These are phyloP conservation scores for Deuterostichococcus epilithicus DNA, from an alignment of 139 green algal species.

Conservation along the genomic window DNA sequence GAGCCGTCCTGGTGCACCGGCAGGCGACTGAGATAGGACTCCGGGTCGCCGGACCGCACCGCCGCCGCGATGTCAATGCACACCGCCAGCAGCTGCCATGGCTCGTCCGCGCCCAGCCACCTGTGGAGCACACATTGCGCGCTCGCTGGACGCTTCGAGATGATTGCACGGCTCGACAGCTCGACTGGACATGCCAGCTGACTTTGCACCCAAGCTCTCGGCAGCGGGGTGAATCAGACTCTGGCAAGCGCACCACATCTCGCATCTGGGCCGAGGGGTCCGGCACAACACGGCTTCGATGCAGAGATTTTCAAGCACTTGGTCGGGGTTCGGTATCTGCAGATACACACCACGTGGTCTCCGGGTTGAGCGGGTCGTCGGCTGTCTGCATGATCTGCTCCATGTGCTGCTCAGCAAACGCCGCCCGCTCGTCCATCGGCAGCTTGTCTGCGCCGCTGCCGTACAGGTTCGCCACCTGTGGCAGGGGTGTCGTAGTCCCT, in stretches of 20 bases:
- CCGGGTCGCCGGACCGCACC: conserved; percentile 54
- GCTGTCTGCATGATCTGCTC: conserved; percentile 58
- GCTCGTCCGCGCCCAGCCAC: conserved; percentile 83
- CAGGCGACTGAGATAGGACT: conserved; percentile 59
- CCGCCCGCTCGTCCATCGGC: conserved; percentile 54
- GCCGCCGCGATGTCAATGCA: conserved; percentile 82
- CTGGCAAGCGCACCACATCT: too few species aligned
- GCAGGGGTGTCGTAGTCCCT: neutral
- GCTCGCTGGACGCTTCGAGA: too few species aligned
- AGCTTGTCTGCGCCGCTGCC: conserved; percentile 84
- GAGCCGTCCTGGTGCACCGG: conserved; percentile 91
- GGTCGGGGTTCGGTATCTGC: too few species aligned
- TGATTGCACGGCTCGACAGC: too few species aligned
- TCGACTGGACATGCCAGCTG: too few species aligned
- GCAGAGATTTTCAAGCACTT: too few species aligned
- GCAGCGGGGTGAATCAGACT: too few species aligned
- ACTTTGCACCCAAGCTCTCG: too few species aligned
- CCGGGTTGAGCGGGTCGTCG: neutral
- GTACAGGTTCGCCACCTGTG: conserved; percentile 86
- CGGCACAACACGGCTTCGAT: too few species aligned
- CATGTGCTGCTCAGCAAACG: conserved; percentile 60
- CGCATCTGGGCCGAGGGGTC: too few species aligned
- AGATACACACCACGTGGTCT: neutral
- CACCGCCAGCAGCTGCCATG: conserved; percentile 88
- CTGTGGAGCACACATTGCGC: conserved; percentile 25